Percentiles rank a stretch among this genome's conserved stretches.
phyloP scores from a whole-genome alignment of 768 basidiomycete species.

The Krasilnikovozyma curviuscula region DNA sequence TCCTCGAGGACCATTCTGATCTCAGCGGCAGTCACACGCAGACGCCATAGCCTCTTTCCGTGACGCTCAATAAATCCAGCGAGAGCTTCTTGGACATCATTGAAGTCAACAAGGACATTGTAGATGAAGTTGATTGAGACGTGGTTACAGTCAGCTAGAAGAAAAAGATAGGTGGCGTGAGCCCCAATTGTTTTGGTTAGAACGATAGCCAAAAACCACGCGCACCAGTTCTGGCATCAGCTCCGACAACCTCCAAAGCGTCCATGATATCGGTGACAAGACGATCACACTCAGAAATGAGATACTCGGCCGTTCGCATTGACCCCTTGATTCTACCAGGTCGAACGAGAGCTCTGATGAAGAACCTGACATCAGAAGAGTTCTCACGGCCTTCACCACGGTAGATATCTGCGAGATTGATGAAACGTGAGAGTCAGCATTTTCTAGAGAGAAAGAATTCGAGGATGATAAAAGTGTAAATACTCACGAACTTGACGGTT shows the following conservation, averaged over 20 bases:
- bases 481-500: conserved; percentile 69
- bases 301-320: conserved; percentile 92
- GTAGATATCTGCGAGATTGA: conserved; percentile 44
- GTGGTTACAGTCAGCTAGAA: conserved; percentile 11
- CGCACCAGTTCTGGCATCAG: conserved; percentile 41
- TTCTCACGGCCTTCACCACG: conserved; percentile 89
- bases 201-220: neutral
- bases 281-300: conserved; percentile 94
- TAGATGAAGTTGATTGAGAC: conserved; percentile 75
- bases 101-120: conserved; percentile 82
- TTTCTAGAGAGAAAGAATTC: neutral
- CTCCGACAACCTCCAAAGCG: conserved; percentile 80
- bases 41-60: conserved; percentile 91
- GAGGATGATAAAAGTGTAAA: neutral
- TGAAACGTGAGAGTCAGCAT: neutral
- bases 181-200: neutral
- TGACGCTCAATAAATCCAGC: conserved; percentile 99
- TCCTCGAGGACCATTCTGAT: conserved; percentile 91
- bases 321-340: conserved; percentile 74
- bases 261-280: conserved; percentile 85
- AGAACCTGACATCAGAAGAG: conserved; percentile 94
- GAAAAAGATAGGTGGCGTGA: neutral
- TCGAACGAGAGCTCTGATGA: conserved; percentile 85
- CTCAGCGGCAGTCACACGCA: conserved; percentile 94
- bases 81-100: conserved; percentile 88